Evolutionary conservation across 2,329 filamentous ascomycete genomes (phyloP), one percentile per base, ranked within the genome.

Genomic region (Microcyclosporella mali): DNA sequence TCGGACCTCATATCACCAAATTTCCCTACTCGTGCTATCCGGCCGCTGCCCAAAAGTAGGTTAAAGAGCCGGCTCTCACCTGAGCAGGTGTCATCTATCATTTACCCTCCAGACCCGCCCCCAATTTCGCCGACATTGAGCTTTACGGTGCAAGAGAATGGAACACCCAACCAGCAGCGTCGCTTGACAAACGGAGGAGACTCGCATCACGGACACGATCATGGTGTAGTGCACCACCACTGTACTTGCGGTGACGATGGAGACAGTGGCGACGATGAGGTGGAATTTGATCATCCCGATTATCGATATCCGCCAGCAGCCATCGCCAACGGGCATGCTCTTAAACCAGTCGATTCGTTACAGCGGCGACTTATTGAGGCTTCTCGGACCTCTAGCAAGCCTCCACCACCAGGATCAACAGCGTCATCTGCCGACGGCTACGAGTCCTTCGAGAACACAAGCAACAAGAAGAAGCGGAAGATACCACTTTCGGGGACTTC

Each of bases 391-490:
- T 15, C 42, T 2, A 50, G 43, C 36, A 58, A 60, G 37, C 53
- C 54, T 12, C 59, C 60, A 39, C 55, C 62, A 33, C 64, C 71
- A 17, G 67, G 79, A 33, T 77, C 79, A 16, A 76, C 82, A 37
- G 76, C 75, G 33, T 88, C 86, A 10, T 81, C 82, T 17, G 75
- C 79, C 9, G 90, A 97, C 63, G 88, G 89, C 11, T 97, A 97
- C 64, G 92, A 98, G 65, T 92, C 88, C 6, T 94, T 95, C 58
- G 92, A 98, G 66, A 97, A 97, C 59, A 94, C 88, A 28, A 97
- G 95, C 65, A 98, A 98, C 64, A 98, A 98, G 69, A 98, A 97
- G 72, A 97, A 98, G 67, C 79, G 92, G 55, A 98, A 98, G 69
- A 97, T 98, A 29, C 92, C 92, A 0, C 88, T 88, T 0, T 88